Evolutionary conservation across 208 protist species (phyloP), one percentile per base, ranked within the genome.

Genomic region (Acanthamoeba divionensis): DNA sequence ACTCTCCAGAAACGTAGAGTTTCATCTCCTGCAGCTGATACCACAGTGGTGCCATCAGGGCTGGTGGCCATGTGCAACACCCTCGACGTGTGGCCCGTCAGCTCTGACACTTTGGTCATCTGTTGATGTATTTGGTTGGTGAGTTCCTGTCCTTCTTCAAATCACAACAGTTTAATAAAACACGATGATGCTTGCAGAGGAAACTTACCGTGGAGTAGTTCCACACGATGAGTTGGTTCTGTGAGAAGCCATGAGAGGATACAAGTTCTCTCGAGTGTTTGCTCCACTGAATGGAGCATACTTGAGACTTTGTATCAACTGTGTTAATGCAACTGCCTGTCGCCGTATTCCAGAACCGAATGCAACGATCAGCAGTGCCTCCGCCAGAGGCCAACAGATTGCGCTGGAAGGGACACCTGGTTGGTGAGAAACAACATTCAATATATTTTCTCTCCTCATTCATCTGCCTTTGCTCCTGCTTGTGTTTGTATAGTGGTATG

Each of bases 221-320:
- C 99, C 99, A 99, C 48, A 99, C 95, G 63, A 95, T 97, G 4
- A 99, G 95, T 93, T 99, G 98, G 93, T 99, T 99, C 88, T 99
- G 95, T 6, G 96, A 96, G 93, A 98, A 99, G 83, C 99, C 99
- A 93, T 99, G 99, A 13, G 97, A 97, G 55, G 97, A 98, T 54
- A 99, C 96, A 2, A 99, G 94, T 95, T 99, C 99, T 47, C 96
- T 97, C 36, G 98, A 96, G 31, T 95, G 71, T 73, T 93, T 93
- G 47, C 94, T 96, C 98, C 99, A 99, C 69, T 98, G 82, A 24
- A 99, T 91, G 0, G 96, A 95, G 92, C 98, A 99, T 9, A 91
- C 77, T 93, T 99, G 98, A 50, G 95, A 98, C 33, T 98, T 93
- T 0, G 98, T 99, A 91, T 99, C 98, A 55, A 99, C 95, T 63